Percentiles rank a stretch among this genome's conserved stretches.
Evolutionary conservation across 1,139 yeast genomes (phyloP).

Genomic region (Zhuliangozyma parablackwelliae): DNA sequence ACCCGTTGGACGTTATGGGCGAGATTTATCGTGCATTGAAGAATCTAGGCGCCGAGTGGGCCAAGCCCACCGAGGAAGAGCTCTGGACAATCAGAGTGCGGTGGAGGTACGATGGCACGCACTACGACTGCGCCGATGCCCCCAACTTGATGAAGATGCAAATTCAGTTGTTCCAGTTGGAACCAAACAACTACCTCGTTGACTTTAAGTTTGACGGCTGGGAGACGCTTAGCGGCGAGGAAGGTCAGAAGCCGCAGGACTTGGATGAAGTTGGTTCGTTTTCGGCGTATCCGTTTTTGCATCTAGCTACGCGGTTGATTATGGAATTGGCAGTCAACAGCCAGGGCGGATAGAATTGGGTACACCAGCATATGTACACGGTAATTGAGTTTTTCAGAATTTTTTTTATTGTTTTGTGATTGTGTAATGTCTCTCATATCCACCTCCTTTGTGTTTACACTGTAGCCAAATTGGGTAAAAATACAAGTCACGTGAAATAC

Average conservation of each 20-base stretch:
- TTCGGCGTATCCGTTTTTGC: slow-evolving; percentile 92
- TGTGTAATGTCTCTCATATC: no score
- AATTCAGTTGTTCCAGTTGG: slow-evolving; percentile 91
- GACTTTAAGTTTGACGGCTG: slow-evolving; percentile 98
- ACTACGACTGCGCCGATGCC: slow-evolving; percentile 19
- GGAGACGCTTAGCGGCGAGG: slow-evolving; percentile 43
- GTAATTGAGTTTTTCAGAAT: no score
- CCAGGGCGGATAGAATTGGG: slow-evolving; percentile 17
- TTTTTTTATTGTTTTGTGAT: no score
- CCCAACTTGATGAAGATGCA: slow-evolving; percentile 83
- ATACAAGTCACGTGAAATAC: no score
- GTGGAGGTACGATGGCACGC: slow-evolving; percentile 65
- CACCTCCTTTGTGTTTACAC: no score
- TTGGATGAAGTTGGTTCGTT: slow-evolving; percentile 77
- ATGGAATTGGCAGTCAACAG: slow-evolving; percentile 93
- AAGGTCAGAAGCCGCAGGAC: slow-evolving; percentile 22
- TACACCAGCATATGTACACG: no score
- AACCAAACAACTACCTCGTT: slow-evolving; percentile 90
- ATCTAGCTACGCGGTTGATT: slow-evolving; percentile 84
- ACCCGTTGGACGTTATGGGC: slow-evolving; percentile 98
- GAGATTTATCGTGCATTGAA: slow-evolving; percentile 93
- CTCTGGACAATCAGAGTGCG: slow-evolving; percentile 96
- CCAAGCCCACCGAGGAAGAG: slow-evolving; percentile 87
- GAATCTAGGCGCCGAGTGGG: slow-evolving; percentile 97
- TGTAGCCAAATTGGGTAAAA: no score